Base-by-base conservation (phyloP, 129 eudicot species). In the Arctium lappa region DNA sequence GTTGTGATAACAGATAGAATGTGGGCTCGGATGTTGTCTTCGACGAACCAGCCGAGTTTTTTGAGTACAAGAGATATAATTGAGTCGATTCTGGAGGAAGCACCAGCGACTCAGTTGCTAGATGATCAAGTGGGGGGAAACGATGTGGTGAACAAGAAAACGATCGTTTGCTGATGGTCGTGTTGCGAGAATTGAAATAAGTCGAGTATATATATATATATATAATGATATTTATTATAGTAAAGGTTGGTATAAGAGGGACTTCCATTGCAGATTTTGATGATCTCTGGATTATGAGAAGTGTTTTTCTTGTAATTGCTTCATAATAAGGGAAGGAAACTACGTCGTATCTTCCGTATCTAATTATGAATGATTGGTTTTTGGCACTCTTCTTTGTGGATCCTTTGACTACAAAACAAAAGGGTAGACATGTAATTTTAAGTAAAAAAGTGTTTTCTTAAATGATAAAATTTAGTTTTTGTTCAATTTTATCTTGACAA, bases 1-100 rank as follows among this genome's bases (percentile, higher is more conserved):
- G 99, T 95, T 15, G 98, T 95, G 85, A 95, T 93, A 73, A 95
- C 97, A 4, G 99, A 95, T 65, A 83, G 97, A 81, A 95, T 95
- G 97, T 95, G 99, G 99, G 99, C 99, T 1, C 73, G 99, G 85
- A 88, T 95, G 74, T 78, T 95, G 4, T 91, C 98, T 9, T 95
- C 99, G 3, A 95, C 99, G 36, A 84, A 95, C 66, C 99, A 95
- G 72, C 99, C 97, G 1, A 93, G 99, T 83, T 95, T 95, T 82
- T 83, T 90, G 80, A 62, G 53, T 10, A 74, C 79, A 0, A 83
- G 76, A 79, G 91, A 80, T 39, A 79, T 81, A 11, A 85, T 71
- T 8, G 86, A 79, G 81, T 88, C 83, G 10, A 48, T 50, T 36
- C 38, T 69, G 84, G 88, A 88, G 75, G 89, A 85, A 72, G 89